Base-by-base conservation (phyloP, 495 filamentous ascomycete species). In the Annulohypoxylon moriforme region DNA sequence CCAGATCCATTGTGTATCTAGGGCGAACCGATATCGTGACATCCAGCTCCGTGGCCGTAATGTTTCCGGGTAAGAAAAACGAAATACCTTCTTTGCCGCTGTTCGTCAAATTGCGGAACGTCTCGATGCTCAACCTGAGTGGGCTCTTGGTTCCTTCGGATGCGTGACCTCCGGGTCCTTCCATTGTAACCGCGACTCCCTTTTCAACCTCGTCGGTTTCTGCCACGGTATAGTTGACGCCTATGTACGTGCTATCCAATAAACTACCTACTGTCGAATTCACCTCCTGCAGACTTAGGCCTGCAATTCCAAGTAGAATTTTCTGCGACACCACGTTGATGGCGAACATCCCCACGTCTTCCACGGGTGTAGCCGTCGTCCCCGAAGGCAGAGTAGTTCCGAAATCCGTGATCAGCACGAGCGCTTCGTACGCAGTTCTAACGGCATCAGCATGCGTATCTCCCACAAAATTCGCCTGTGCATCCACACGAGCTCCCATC, bases 311-410 rank as follows among this genome's bases (percentile, higher is more conserved):
- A 10, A 76, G 49, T 1, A 33, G 6, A 56, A 74, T 72, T 42
- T 60, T 7, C 31, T 64, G 53, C 20, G 72, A 56, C 1, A 76
- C 74, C 8, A 76, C 78, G 29, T 84, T 80, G 24, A 72, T 75
- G 24, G 76, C 76, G 11, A 84, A 77, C 33, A 86, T 83, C 11
- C 81, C 77, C 11, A 84, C 83, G 16, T 76, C 81, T 33, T 84
- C 85, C 1, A 67, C 68, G 11, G 67, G 47, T 1, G 68, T 67
- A 40, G 67, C 74, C 20, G 67, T 61, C 7, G 74, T 68, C 18
- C 57, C 47, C 4, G 70, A 68, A 8, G 74, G 74, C 0, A 76
- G 42, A 25, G 49, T 27, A 2, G 53, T 56, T 1, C 38, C 47
- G 4, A 73, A 60, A 42, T 74, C 68, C 13, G 57, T 63, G 38